Evolutionary conservation across 148 eudicot genomes (phyloP), one percentile per base, ranked within the genome.

Genomic region (Rhododendron kiyosumense): DNA sequence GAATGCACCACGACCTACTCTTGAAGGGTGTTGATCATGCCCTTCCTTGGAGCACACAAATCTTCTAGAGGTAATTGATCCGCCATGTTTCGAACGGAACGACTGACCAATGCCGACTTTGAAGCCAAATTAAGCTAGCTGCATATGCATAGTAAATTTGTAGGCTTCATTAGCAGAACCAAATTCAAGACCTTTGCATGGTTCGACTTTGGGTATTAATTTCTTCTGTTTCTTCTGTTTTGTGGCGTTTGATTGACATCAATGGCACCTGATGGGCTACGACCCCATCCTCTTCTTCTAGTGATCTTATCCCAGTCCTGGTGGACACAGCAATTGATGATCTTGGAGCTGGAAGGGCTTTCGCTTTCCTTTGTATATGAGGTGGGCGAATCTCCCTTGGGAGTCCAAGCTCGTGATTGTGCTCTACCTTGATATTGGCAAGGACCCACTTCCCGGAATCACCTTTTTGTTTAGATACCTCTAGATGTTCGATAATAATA

Each of bases 11-110:
- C 34, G 91, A 38, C 94, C 94, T 46, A 92, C 91, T 89, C 94
- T 92, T 26, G 92, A 89, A 82, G 94, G 94, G 82, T 92, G 94
- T 71, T 92, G 94, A 34, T 34, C 36, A 81, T 78, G 92, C 45
- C 94, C 94, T 91, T 92, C 94, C 83, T 91, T 92, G 63, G 94
- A 92, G 89, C 94, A 92, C 85, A 92, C 94, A 81, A 92, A 91
- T 85, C 94, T 88, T 71, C 94, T 84, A 24, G 94, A 90, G 32
- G 94, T 91, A 85, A 92, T 92, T 30, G 94, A 86, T 2, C 94
- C 94, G 43, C 91, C 94, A 49, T 92, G 86, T 77, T 92, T 92
- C 7, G 94, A 92, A 54, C 92, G 94, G 71, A 92, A 90, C 69
- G 91, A 88, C 85, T 92, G 94, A 78, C 94, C 94, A 38, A 92